A percentile compares a stretch with the other conserved stretches of the same genome.
phyloP scores from a whole-genome alignment of 257 asterid species.

The Sherardia arvensis region DNA sequence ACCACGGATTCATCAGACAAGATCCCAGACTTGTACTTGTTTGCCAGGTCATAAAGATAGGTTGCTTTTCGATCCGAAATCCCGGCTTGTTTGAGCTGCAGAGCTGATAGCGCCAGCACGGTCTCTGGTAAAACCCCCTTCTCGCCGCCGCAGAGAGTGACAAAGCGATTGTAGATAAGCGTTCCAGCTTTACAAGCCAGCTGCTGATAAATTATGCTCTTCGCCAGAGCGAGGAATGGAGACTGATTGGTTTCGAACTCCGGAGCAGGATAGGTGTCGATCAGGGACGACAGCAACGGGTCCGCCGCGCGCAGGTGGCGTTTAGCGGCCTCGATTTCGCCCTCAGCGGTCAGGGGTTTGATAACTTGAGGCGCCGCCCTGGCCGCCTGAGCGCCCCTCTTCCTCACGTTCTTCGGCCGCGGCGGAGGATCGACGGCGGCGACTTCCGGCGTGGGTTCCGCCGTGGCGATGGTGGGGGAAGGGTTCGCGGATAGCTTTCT shows the following conservation, averaged over 20 bases:
- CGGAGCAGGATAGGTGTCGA: slow-evolving; percentile 51
- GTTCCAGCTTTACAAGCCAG: slow-evolving; percentile 83
- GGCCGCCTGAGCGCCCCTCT: slow-evolving; percentile 50
- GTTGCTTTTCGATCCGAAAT: slow-evolving; percentile 86
- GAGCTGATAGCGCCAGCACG: slow-evolving; percentile 59
- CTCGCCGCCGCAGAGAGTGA: slow-evolving; percentile 74
- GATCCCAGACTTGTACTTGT: slow-evolving; percentile 72
- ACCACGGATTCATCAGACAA: slow-evolving; percentile 71
- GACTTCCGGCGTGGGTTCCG: slow-evolving; percentile 14
- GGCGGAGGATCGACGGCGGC: slow-evolving; percentile 11
- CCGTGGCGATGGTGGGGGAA: slow-evolving; percentile 9
- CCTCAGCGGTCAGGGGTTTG: slow-evolving; percentile 55
- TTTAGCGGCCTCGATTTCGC: slow-evolving; percentile 58
- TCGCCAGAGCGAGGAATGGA: slow-evolving; percentile 70
- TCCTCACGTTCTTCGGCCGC: slow-evolving; percentile 33
- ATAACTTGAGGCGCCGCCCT: slow-evolving; percentile 51
- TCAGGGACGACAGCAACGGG: slow-evolving; percentile 52
- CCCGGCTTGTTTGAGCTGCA: slow-evolving; percentile 88
- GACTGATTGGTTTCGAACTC: slow-evolving; percentile 47
- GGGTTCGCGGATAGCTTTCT: slow-evolving; percentile 57
- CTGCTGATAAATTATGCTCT: slow-evolving; percentile 82
- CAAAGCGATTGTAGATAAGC: slow-evolving; percentile 64
- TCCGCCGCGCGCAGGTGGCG: slow-evolving; percentile 55
- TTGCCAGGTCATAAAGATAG: slow-evolving; percentile 69
- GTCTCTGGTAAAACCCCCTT: slow-evolving; percentile 51